Evolutionary conservation across 345 rosid species (phyloP), one percentile per base, ranked within the genome.

Genomic region (Schrenkiella parvula): DNA sequence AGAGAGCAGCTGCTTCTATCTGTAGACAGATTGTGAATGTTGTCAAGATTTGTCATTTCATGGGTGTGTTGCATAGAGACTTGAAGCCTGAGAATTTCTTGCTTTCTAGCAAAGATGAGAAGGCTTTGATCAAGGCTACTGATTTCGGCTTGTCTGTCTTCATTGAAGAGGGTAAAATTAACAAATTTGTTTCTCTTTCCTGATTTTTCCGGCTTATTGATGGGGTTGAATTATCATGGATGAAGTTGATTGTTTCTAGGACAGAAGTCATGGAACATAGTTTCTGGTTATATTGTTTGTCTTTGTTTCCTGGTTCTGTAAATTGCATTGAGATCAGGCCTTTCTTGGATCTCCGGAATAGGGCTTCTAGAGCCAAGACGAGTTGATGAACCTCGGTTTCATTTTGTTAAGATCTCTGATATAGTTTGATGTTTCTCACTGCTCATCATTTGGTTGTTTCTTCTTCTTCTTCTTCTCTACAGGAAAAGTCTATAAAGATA

Each of bases 21-120:
- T 72, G 78, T 66, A 66, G 78, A 57, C 73, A 73, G 64, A 72
- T 78, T 72, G 77, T 78, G 15, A 78, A 60, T 72, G 81, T 78
- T 53, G 80, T 72, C 63, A 71, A 72, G 67, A 78, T 78, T 52
- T 78, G 81, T 37, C 81, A 78, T 71, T 77, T 87, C 64, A 88
- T 90, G 96, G 97, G 97, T 46, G 98, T 93, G 38, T 84, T 88
- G 87, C 98, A 92, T 64, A 86, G 95, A 69, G 97, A 93, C 74
- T 90, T 93, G 67, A 93, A 93, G 88, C 98, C 97, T 8, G 81
- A 78, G 70, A 72, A 78, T 52, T 78, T 78, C 71, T 67, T 78
- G 81, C 76, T 78, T 50, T 78, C 81, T 52, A 78, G 81, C 32
- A 78, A 78, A 61, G 78, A 78, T 66, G 81, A 78, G 1, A 78